Evolutionary conservation across 441 rosid genomes (phyloP).

Genomic region (Populus trichocarpa): DNA sequence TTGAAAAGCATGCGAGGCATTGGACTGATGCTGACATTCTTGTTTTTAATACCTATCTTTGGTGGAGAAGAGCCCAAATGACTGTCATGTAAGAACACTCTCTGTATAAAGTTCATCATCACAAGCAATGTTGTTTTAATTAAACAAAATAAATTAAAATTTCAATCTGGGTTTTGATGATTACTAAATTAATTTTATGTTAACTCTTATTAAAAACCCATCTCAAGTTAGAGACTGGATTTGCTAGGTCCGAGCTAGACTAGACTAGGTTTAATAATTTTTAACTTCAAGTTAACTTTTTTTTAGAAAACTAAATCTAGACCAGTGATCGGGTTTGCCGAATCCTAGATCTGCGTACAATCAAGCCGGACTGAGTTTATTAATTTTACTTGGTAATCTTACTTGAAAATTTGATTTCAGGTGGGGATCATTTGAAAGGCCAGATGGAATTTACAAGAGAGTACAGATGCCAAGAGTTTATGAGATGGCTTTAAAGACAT

Average conservation of each 20-base stretch:
- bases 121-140: too few relatives aligned
- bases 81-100: constrained; percentile 56
- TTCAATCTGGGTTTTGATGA: too few relatives aligned
- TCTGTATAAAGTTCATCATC: background rate
- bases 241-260: accelerated
- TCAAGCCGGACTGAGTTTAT: background rate
- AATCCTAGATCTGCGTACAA: too few relatives aligned
- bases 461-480: constrained; percentile 68
- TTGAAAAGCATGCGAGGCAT: constrained; percentile 72
- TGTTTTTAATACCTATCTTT: constrained; percentile 78
- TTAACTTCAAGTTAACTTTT: background rate
- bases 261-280: too few relatives aligned
- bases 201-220: too few relatives aligned
- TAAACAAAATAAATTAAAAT: too few relatives aligned
- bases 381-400: background rate
- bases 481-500: constrained; percentile 81
- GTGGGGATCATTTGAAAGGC: constrained; percentile 55
- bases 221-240: too few relatives aligned
- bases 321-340: accelerated
- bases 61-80: constrained; percentile 97
- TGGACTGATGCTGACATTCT: constrained; percentile 89
- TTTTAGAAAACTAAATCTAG: background rate
- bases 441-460: constrained; percentile 64
- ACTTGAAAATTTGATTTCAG: constrained; percentile 38
- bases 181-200: too few relatives aligned